Conservation (phyloP, 1,284 basidiomycete genomes). For the Papiliotrema nemorosa region DNA sequence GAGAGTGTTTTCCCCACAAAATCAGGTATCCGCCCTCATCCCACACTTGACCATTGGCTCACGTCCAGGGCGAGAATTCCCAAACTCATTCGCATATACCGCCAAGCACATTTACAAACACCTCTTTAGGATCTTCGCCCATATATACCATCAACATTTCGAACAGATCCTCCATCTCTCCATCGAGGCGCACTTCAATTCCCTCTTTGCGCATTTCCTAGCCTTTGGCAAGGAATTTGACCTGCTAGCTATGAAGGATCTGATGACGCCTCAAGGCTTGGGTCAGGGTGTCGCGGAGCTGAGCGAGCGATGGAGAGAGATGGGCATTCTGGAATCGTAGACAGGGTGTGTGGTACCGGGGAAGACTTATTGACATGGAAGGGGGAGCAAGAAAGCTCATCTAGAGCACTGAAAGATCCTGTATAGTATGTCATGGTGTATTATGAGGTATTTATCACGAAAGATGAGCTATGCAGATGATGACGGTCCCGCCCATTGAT, state of each 20-base stretch:
- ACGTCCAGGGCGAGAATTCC: constrained; percentile 77
- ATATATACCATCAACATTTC: constrained; percentile 96
- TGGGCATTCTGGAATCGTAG: constrained; percentile 62
- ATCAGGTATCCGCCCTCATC: constrained; percentile 60
- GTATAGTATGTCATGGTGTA: too few relatives aligned
- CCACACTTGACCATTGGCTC: background rate
- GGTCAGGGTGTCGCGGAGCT: constrained; percentile 65
- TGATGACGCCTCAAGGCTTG: constrained; percentile 51
- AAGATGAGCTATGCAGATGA: too few relatives aligned
- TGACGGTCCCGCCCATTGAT: too few relatives aligned
- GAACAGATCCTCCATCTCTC: constrained; percentile 84
- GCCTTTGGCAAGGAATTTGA: constrained; percentile 82
- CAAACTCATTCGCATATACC: constrained; percentile 80
- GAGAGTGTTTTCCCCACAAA: constrained; percentile 93
- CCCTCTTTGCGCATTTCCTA: constrained; percentile 94
- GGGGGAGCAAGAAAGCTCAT: too few relatives aligned
- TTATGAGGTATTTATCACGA: too few relatives aligned
- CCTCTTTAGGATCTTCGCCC: constrained; percentile 93
- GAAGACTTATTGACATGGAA: too few relatives aligned
- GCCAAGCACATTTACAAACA: constrained; percentile 97
- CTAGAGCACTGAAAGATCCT: too few relatives aligned
- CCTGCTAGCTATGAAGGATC: constrained; percentile 78
- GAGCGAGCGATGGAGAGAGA: constrained; percentile 85
- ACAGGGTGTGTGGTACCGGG: background rate
- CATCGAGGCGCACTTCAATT: constrained; percentile 95